Evolutionary conservation across 2,329 filamentous ascomycete species (phyloP), one percentile per base, ranked within the genome.

Genomic region (Beauveria rudraprayagi): DNA sequence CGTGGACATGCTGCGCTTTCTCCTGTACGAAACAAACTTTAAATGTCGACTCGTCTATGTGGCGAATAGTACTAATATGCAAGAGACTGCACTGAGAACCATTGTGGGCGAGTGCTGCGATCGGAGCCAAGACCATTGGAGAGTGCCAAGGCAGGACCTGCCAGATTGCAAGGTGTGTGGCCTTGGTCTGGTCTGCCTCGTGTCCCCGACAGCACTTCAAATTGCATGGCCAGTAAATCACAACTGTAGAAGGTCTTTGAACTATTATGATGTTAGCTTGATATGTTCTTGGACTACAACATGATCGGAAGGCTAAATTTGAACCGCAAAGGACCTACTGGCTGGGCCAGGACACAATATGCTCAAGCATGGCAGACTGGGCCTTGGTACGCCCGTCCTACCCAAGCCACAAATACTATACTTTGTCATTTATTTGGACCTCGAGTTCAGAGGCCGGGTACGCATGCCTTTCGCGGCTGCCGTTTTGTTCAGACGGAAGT

Each of bases 261-360:
- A 62, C 67, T 75, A 0, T 70, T 72, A 0, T 75, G 75, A 0
- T 77, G 78, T 0, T 80, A 79, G 63, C 75, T 70, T 0, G 67
- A 83, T 3, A 61, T 83, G n/a, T 71, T 85, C 63, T 84, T 85
- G 67, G 82, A 82, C 1, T 82, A 85, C 65, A 84, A 85, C 64
- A 70, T 85, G 0, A 82, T 84, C 0, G 83, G 83, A 1, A 75
- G 75, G 64, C 60, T 83, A 1, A 69, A 70, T 0, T 65, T 84
- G 11, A 72, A 65, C 1, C 67, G 78, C 2, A 65, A 65, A 44
- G 77, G 73, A 0, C 69, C 72, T 0, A 66, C 67, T 3, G 77
- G 76, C 1, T 71, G 75, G 3, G 73, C 16, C 69, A 68, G 0
- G 82, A 85, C 66, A 78, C 82, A 0, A 83, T 86, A 82, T 82